phyloP scores from a whole-genome alignment of 306 rosid genomes.

The Acmispon strigosus region DNA sequence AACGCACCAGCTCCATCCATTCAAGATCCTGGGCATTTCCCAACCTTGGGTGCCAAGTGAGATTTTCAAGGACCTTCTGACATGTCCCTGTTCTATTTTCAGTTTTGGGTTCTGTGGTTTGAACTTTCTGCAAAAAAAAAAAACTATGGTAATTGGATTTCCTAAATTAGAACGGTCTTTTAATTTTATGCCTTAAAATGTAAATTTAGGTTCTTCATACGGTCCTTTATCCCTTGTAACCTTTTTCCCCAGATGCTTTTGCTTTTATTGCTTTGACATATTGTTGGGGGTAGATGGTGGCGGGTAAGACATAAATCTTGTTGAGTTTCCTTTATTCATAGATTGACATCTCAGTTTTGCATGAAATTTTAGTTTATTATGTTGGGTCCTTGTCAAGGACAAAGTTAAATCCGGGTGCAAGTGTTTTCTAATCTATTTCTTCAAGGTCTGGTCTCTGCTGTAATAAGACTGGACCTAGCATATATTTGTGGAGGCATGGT shows the following conservation, averaged over 20 bases:
- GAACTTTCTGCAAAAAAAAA: conserved; percentile 36
- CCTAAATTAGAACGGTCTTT: conserved; percentile 33
- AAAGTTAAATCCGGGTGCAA: background rate
- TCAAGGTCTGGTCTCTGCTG: no score
- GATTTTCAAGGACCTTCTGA: conserved; percentile 24
- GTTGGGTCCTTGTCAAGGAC: background rate
- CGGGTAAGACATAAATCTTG: conserved; percentile 36
- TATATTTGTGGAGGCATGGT: background rate
- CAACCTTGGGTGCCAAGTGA: conserved; percentile 86
- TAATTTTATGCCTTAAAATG: conserved; percentile 37
- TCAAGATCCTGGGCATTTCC: conserved; percentile 82
- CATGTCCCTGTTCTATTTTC: conserved; percentile 15
- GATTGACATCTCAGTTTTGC: conserved; percentile 41
- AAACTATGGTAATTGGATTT: conserved; percentile 47
- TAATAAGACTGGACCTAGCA: background rate
- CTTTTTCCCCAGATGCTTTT: background rate
- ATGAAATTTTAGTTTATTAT: background rate
- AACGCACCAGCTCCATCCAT: conserved; percentile 67
- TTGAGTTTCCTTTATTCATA: conserved; percentile 34
- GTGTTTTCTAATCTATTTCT: background rate
- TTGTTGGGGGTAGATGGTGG: conserved; percentile 41
- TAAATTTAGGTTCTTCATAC: conserved; percentile 52
- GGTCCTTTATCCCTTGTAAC: conserved; percentile 27
- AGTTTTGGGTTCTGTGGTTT: conserved; percentile 49
- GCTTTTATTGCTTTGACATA: conserved; percentile 10